phyloP scores from a whole-genome alignment of 371 early-diverging fungal genomes.

The Syncephalastrum sp. region DNA sequence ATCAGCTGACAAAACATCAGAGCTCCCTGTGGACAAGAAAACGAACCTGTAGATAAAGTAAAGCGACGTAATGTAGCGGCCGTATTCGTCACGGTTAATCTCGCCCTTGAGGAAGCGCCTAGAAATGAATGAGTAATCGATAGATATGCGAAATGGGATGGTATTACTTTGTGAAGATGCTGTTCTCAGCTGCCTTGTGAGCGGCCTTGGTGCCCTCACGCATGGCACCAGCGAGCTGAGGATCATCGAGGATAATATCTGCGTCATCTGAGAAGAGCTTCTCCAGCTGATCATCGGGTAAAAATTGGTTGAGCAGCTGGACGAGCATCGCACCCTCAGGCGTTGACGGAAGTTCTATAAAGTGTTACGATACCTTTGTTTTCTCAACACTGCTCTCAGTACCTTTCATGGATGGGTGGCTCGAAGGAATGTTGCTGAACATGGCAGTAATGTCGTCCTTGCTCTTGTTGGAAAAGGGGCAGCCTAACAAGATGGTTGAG shows the following conservation, averaged over 20 bases:
- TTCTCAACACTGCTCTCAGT: not conserved
- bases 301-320: slow-evolving; percentile 34
- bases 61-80: slow-evolving; percentile 45
- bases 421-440: slow-evolving; percentile 35
- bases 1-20: not conserved
- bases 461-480: slow-evolving; percentile 43
- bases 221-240: slow-evolving; percentile 49
- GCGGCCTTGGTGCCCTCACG: slow-evolving; percentile 60
- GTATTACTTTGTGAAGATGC: slow-evolving; percentile 54
- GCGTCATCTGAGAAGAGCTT: slow-evolving; percentile 13
- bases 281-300: slow-evolving; percentile 25
- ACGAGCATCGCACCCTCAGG: slow-evolving; percentile 41
- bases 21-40: not conserved
- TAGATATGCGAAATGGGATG: not conserved
- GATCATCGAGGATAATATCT: slow-evolving; percentile 31
- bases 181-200: slow-evolving; percentile 59
- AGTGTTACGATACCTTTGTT: not conserved
- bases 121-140: not conserved
- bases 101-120: slow-evolving; percentile 52
- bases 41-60: slow-evolving; percentile 49
- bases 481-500: slow-evolving; percentile 23
- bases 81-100: slow-evolving; percentile 45
- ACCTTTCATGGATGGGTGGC: slow-evolving; percentile 43
- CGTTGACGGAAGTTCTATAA: slow-evolving; percentile 35
- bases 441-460: slow-evolving; percentile 34